Percentiles rank a stretch among this genome's conserved stretches.
Evolutionary conservation across 2,329 filamentous ascomycete species (phyloP).

Genomic region (Ophiocordyceps robertsii): DNA sequence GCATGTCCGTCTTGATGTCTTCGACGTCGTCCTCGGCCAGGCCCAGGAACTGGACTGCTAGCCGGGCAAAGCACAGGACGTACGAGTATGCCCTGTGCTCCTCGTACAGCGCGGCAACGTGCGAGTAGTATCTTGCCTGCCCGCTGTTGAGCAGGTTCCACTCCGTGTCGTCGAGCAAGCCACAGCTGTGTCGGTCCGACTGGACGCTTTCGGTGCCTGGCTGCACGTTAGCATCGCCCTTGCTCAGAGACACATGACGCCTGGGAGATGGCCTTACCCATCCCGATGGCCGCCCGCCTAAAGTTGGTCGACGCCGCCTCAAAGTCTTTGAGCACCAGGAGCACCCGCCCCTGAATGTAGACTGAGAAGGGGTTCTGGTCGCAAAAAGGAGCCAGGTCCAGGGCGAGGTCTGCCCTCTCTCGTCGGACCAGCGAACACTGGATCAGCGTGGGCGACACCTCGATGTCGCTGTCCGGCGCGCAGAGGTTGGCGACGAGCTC

Average conservation of each 20-base stretch:
- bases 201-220: slow-evolving; percentile 32
- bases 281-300: slow-evolving; percentile 66
- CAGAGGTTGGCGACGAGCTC: slow-evolving; percentile 54
- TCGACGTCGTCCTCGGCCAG: slow-evolving; percentile 13
- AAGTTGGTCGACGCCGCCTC: slow-evolving; percentile 63
- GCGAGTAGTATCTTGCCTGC: slow-evolving; percentile 71
- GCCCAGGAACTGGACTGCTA: slow-evolving; percentile 53
- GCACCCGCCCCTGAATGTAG: slow-evolving; percentile 76
- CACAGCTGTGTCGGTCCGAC: slow-evolving; percentile 41
- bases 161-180: slow-evolving; percentile 64
- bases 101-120: slow-evolving; percentile 75
- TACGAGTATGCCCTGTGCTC: slow-evolving; percentile 62
- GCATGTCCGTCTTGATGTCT: slow-evolving; percentile 52
- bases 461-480: slow-evolving; percentile 51
- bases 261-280: slow-evolving; percentile 48
- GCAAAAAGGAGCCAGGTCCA: slow-evolving; percentile 42
- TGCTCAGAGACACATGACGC: no score
- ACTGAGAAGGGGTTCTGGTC: slow-evolving; percentile 48
- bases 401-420: slow-evolving; percentile 44
- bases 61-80: slow-evolving; percentile 69
- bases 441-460: slow-evolving; percentile 45
- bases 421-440: slow-evolving; percentile 49
- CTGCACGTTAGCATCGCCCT: neutral
- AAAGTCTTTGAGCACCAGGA: slow-evolving; percentile 60
- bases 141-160: slow-evolving; percentile 58